These are phyloP conservation scores for Solanum megistacrolobum DNA, from an alignment of 257 asterid species.

Conservation along the genomic window DNA sequence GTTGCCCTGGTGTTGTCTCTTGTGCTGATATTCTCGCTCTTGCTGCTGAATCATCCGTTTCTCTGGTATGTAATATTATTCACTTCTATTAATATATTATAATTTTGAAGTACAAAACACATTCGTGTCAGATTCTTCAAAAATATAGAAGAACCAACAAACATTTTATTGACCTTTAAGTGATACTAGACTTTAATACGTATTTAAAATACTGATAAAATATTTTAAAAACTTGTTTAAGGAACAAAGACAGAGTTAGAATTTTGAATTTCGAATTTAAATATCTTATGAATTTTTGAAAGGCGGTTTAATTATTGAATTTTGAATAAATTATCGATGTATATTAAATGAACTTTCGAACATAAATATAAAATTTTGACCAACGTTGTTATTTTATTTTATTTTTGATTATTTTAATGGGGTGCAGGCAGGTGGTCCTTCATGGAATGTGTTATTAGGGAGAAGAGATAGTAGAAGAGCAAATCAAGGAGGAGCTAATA, in stretches of 20 bases:
- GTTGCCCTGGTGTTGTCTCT: constrained; percentile 56
- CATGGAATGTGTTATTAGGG: constrained; percentile 54
- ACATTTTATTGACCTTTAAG: background rate
- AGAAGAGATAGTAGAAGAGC: constrained; percentile 57
- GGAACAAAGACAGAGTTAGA: background rate
- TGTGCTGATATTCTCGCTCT: constrained; percentile 64
- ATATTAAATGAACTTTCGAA: background rate
- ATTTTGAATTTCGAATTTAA: background rate
- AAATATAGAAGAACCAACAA: no score
- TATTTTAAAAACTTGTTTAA: background rate
- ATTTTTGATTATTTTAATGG: background rate
- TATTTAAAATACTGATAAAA: background rate
- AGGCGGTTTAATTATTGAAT: background rate
- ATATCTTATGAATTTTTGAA: background rate
- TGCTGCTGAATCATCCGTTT: constrained; percentile 46
- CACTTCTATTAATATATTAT: background rate
- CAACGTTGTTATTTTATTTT: background rate
- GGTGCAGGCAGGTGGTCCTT: constrained; percentile 56
- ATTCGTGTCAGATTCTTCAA: background rate
- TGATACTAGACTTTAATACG: background rate
- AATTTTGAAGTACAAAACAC: background rate
- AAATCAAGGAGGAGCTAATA: constrained; percentile 46
- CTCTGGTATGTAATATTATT: constrained; percentile 12
- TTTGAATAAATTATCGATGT: background rate
- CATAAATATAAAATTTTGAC: background rate